phyloP scores from a whole-genome alignment of 2,329 filamentous ascomycete genomes.

The Fusarium ramigenum region DNA sequence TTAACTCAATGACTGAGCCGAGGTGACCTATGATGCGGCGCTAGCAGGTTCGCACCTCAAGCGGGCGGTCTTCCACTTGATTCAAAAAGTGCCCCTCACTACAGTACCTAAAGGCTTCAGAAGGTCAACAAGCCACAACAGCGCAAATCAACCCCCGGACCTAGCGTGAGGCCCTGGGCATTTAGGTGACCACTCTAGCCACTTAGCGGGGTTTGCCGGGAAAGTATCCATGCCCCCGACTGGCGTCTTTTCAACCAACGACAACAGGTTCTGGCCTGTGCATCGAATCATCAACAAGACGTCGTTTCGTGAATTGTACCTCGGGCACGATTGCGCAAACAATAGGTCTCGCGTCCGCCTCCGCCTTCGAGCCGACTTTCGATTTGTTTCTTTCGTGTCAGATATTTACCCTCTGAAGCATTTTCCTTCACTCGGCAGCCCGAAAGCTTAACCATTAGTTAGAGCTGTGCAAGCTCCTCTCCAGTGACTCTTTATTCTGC shows the following conservation, averaged over 20 bases:
- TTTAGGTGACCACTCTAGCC: neutral
- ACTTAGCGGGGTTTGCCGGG: slow-evolving; percentile 26
- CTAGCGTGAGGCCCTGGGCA: neutral
- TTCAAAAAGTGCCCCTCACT: slow-evolving; percentile 16
- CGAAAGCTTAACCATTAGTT: neutral
- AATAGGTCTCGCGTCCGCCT: slow-evolving; percentile 1
- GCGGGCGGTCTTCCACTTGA: neutral
- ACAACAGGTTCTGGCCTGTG: slow-evolving; percentile 29
- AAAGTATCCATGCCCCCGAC: slow-evolving; percentile 10
- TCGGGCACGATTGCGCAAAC: slow-evolving; percentile 25
- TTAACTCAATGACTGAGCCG: slow-evolving; percentile 23
- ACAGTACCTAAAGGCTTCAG: neutral
- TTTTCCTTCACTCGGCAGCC: neutral
- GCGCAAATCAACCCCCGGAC: neutral
- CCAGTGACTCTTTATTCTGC: neutral
- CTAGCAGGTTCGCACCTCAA: slow-evolving; percentile 5
- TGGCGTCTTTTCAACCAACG: slow-evolving; percentile 36
- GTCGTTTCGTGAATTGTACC: slow-evolving; percentile 35
- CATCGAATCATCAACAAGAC: slow-evolving; percentile 40
- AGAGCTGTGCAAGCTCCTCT: neutral
- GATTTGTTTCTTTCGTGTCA: slow-evolving; percentile 17
- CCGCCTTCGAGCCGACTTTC: slow-evolving; percentile 11
- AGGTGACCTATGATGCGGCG: slow-evolving; percentile 29
- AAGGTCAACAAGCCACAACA: slow-evolving; percentile 23
- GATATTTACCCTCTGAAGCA: neutral